Evolutionary conservation across 1,284 basidiomycete species (phyloP).

Genomic region (Rhodotorula sp.): DNA sequence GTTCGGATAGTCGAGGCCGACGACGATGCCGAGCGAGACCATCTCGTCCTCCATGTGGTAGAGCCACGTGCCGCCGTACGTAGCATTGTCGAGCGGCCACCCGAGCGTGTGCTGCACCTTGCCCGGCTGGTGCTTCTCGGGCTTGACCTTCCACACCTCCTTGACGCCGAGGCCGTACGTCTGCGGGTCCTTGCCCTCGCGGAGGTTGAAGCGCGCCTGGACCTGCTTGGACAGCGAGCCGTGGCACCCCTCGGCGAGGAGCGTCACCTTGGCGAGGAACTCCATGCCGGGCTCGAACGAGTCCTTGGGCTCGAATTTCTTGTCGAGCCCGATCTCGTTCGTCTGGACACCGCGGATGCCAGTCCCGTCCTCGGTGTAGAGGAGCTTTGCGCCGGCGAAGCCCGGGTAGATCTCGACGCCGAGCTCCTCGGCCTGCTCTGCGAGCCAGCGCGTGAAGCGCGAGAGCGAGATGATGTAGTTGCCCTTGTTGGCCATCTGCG

Average conservation of each 20-base stretch:
- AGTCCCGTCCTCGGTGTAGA: slow-evolving; percentile 69
- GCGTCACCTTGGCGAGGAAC: slow-evolving; percentile 87
- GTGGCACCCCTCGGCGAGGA: slow-evolving; percentile 96
- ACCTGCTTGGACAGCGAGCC: slow-evolving; percentile 85
- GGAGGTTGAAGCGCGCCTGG: slow-evolving; percentile 74
- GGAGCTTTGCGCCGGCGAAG: slow-evolving; percentile 83
- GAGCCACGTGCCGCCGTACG: slow-evolving; percentile 91
- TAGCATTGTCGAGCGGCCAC: slow-evolving; percentile 81
- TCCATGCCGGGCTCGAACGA: slow-evolving; percentile 96
- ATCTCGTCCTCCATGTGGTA: slow-evolving; percentile 96
- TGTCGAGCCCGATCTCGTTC: slow-evolving; percentile 92
- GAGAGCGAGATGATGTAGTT: slow-evolving; percentile 94
- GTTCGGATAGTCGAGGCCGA: slow-evolving; percentile 93
- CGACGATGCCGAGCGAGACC: slow-evolving; percentile 86
- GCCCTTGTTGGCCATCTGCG: slow-evolving; percentile 92
- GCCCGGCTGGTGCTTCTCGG: slow-evolving; percentile 74
- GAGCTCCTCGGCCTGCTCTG: slow-evolving; percentile 76
- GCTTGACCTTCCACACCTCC: slow-evolving; percentile 92
- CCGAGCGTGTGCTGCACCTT: slow-evolving; percentile 91
- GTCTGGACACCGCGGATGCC: slow-evolving; percentile 82
- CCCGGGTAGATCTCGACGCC: slow-evolving; percentile 98
- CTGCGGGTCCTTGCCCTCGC: slow-evolving; percentile 80
- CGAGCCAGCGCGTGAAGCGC: slow-evolving; percentile 86
- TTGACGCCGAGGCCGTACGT: slow-evolving; percentile 97
- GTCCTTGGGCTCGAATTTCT: slow-evolving; percentile 74